phyloP scores from a whole-genome alignment of 169 alveolate species.

The Besnoitia besnoiti region DNA sequence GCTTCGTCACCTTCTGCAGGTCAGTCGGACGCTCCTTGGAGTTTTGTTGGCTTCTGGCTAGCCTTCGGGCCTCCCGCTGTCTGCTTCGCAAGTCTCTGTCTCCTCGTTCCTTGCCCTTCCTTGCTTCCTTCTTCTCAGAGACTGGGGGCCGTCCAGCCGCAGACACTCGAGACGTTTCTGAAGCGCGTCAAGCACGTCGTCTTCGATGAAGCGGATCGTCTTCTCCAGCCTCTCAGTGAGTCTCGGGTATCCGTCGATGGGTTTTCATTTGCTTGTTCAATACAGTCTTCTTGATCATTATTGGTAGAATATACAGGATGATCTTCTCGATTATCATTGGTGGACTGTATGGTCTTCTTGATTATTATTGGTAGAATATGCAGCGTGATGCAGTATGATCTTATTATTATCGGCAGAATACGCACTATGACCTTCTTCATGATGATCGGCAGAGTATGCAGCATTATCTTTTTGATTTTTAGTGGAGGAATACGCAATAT shows the following conservation, averaged over 20 bases:
- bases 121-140: not conserved
- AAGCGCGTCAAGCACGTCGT: not conserved
- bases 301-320: too few relatives aligned
- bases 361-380: too few relatives aligned
- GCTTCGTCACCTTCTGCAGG: slow-evolving; percentile 2
- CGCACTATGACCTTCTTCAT: too few relatives aligned
- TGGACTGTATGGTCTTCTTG: too few relatives aligned
- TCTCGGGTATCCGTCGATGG: not conserved
- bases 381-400: too few relatives aligned
- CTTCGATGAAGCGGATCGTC: slow-evolving; percentile 1
- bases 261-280: not conserved
- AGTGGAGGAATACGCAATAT: too few relatives aligned
- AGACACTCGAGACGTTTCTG: not conserved
- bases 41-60: not conserved
- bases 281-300: not conserved
- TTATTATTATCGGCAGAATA: too few relatives aligned
- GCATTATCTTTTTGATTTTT: too few relatives aligned
- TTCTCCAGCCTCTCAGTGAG: not conserved
- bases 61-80: not conserved
- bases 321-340: too few relatives aligned
- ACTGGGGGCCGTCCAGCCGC: not conserved
- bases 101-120: not conserved
- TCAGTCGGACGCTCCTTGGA: not conserved
- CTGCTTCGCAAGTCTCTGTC: not conserved
- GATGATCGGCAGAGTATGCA: too few relatives aligned